A percentile compares a stretch with the other conserved stretches of the same genome.
Evolutionary conservation across 108 stramenopile genomes (phyloP).

Genomic region (Nannochloropsis salina): DNA sequence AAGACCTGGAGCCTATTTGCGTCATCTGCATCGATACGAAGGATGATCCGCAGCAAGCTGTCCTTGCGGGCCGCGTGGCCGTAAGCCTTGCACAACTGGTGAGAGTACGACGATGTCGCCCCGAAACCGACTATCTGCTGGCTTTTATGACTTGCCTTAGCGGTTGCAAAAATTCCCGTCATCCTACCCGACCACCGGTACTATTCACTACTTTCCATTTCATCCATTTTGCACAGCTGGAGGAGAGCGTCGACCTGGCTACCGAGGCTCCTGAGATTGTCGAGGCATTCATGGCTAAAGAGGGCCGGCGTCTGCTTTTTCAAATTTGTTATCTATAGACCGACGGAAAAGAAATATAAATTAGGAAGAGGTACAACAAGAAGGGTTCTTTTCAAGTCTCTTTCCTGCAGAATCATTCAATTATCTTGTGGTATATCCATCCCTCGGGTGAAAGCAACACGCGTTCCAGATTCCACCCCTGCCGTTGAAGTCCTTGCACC

Average conservation of each 20-base stretch:
- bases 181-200: no score
- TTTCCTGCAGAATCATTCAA: no score
- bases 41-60: conserved; percentile 12
- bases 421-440: not conserved
- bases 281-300: not conserved
- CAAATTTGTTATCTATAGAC: conserved; percentile 13
- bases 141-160: no score
- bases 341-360: no score
- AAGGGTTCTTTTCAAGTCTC: no score
- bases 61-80: conserved; percentile 5
- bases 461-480: conserved; percentile 17
- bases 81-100: not conserved
- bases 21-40: not conserved
- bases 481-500: not conserved
- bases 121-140: no score
- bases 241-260: conserved; percentile 16
- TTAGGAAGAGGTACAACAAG: no score
- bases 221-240: not conserved
- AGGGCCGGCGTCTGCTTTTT: conserved; percentile 1
- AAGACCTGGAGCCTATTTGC: conserved; percentile 6
- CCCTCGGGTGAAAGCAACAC: conserved; percentile 7
- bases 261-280: conserved; percentile 11
- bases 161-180: no score
- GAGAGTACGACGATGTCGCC: no score
- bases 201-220: not conserved